Evolutionary conservation across 108 stramenopile genomes (phyloP).

Genomic region (Nannochloropsis gaditana): DNA sequence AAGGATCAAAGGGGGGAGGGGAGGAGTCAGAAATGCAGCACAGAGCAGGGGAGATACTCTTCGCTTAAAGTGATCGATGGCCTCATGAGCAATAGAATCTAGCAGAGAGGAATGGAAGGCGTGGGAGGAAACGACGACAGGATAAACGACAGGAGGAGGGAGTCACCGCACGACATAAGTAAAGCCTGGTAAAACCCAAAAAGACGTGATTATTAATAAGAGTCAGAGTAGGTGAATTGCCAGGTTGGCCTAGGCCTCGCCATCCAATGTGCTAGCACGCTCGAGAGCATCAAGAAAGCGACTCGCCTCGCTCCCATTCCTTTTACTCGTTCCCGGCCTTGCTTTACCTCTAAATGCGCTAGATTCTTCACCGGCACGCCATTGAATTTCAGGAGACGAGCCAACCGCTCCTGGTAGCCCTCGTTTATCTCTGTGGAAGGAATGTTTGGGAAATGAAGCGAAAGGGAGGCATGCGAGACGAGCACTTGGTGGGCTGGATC

Average conservation of each 20-base stretch:
- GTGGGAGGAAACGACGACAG: neutral
- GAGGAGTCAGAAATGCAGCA: neutral
- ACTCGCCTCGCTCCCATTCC: neutral
- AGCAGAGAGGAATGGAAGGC: neutral
- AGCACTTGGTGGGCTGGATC: no score
- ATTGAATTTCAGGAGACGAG: neutral
- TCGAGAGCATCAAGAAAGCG: no score
- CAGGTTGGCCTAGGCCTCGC: neutral
- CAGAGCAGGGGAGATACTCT: no score
- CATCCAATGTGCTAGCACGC: neutral
- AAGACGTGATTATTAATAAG: neutral
- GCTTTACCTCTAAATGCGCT: neutral
- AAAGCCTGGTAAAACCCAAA: no score
- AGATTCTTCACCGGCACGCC: neutral
- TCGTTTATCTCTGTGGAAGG: neutral
- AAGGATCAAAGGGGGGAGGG: neutral
- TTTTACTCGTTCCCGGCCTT: neutral
- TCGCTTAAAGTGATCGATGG: no score
- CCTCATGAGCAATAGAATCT: no score
- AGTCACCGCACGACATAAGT: no score
- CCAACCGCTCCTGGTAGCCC: neutral
- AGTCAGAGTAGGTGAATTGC: no score
- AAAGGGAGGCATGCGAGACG: neutral
- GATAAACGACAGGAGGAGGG: neutral
- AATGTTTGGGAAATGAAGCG: neutral